Conservation (phyloP, 179 eudicot species). For the Heliamphora pulchella region DNA sequence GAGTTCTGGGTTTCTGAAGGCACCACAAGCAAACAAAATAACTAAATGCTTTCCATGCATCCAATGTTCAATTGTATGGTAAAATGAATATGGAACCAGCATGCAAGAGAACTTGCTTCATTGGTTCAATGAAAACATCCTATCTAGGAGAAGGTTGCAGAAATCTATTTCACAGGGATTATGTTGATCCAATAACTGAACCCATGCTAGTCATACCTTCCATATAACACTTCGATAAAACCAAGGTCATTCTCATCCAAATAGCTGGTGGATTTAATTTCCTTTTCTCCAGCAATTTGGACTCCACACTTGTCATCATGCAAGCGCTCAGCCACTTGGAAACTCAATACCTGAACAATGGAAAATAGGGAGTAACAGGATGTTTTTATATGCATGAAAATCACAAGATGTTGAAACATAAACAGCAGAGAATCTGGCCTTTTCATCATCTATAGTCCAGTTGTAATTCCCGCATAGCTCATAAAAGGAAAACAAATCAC, state of each 20-base stretch:
- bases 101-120: background rate
- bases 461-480: slow-evolving; percentile 70
- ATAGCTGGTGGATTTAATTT: slow-evolving; percentile 19
- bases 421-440: slow-evolving; percentile 29
- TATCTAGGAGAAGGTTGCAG: background rate
- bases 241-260: slow-evolving; percentile 31
- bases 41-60: background rate
- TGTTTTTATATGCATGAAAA: background rate
- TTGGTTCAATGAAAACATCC: background rate
- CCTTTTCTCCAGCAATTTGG: slow-evolving; percentile 18
- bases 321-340: slow-evolving; percentile 29
- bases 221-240: slow-evolving; percentile 50
- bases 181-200: background rate
- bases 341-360: slow-evolving; percentile 47
- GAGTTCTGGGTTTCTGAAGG: background rate
- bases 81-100: background rate
- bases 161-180: background rate
- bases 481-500: slow-evolving; percentile 82
- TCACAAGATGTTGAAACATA: slow-evolving; percentile 7
- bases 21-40: background rate
- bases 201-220: slow-evolving; percentile 35
- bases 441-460: slow-evolving; percentile 62
- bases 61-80: background rate
- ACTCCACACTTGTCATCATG: slow-evolving; percentile 18
- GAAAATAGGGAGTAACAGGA: slow-evolving; percentile 13